A percentile compares a stretch with the other conserved stretches of the same genome.
phyloP scores from a whole-genome alignment of 306 rosid genomes.

The Dalbergia cultrata region DNA sequence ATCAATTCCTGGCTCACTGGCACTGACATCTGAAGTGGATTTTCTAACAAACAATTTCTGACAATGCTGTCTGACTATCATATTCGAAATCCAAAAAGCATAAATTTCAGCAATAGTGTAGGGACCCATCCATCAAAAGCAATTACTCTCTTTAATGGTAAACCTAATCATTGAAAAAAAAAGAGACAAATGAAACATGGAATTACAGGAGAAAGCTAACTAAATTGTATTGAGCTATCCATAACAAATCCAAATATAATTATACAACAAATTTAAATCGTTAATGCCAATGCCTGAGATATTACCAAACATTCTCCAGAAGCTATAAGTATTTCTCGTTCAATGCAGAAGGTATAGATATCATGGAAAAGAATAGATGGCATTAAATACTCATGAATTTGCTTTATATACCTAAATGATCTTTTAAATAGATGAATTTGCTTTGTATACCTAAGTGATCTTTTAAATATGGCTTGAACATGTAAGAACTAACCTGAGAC shows the following conservation, averaged over 20 bases:
- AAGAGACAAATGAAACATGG: not conserved
- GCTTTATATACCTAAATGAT: not conserved
- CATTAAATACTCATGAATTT: not conserved
- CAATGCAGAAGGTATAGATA: not conserved
- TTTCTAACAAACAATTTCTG: slow-evolving; percentile 3
- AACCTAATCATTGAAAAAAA: not conserved
- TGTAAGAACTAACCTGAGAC: slow-evolving; percentile 80
- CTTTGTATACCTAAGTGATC: not conserved
- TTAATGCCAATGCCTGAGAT: slow-evolving; percentile 3
- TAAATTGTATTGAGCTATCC: not conserved
- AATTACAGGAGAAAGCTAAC: not conserved
- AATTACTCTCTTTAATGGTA: not conserved
- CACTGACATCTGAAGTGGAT: not conserved
- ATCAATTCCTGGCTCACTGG: slow-evolving; percentile 3
- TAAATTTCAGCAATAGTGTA: slow-evolving; percentile 6
- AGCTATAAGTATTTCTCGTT: not conserved
- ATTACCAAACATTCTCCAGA: slow-evolving; percentile 13
- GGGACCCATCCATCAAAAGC: not conserved
- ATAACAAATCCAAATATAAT: not conserved
- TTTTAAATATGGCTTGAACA: slow-evolving; percentile 11
- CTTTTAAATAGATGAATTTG: not conserved
- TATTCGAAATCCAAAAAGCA: not conserved
- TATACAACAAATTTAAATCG: slow-evolving; percentile 5
- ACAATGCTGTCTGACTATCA: not conserved
- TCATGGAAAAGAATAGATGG: not conserved